Conservation (phyloP, 306 rosid species). For the Pyrus bretschneideri region DNA sequence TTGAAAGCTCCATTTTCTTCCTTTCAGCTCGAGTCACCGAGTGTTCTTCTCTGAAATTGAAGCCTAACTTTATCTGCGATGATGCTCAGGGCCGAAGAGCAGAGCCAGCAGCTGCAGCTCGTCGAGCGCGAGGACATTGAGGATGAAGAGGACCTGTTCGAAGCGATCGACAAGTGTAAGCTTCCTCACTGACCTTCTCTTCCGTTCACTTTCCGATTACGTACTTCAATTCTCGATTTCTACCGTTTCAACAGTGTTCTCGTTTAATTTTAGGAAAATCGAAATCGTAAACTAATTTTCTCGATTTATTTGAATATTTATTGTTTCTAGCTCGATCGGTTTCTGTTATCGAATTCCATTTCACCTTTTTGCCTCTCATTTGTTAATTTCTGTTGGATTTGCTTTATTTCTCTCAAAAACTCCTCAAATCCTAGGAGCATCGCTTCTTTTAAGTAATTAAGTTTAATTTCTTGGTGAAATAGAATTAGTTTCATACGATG, state of each 20-base stretch:
- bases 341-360: background rate
- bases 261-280: background rate
- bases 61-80: conserved; percentile 9
- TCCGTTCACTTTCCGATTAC: background rate
- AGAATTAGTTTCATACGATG: background rate
- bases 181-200: conserved; percentile 5
- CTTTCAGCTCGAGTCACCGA: conserved; percentile 2
- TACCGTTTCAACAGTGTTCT: background rate
- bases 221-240: background rate
- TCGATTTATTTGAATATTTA: background rate
- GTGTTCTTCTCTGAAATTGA: background rate
- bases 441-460: background rate
- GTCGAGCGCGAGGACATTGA: conserved; percentile 85
- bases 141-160: conserved; percentile 83
- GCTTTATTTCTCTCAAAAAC: background rate
- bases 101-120: conserved; percentile 82
- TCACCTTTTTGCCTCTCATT: background rate
- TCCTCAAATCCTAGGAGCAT: background rate
- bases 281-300: background rate
- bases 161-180: conserved; percentile 87
- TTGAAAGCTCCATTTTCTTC: conserved; percentile 9
- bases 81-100: conserved; percentile 65
- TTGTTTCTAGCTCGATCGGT: background rate
- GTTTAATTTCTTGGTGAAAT: background rate
- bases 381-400: background rate